Evolutionary conservation across 116 monocot genomes (phyloP).

Genomic region (Posidonia oceanica): DNA sequence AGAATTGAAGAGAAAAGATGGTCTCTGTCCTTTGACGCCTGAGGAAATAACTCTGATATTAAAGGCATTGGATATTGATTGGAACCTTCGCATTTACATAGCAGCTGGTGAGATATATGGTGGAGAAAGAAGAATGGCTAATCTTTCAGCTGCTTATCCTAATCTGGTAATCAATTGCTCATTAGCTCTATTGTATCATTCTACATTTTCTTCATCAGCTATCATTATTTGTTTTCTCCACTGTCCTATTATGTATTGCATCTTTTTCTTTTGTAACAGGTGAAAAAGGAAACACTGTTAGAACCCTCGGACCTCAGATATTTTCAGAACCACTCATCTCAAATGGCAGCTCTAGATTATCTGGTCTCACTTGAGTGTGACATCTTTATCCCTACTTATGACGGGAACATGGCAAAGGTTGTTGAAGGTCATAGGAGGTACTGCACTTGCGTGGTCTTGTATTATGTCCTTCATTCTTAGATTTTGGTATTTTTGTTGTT

Average conservation of each 20-base stretch:
- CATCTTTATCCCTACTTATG: constrained; percentile 86
- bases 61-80: constrained; percentile 54
- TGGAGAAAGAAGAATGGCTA: constrained; percentile 66
- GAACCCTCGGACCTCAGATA: constrained; percentile 55
- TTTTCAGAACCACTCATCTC: constrained; percentile 80
- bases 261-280: constrained; percentile 23
- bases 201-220: neutral
- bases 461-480: too few species aligned
- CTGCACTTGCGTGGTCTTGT: neutral
- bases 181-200: neutral
- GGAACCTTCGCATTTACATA: constrained; percentile 48
- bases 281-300: constrained; percentile 74
- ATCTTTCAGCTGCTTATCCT: constrained; percentile 52
- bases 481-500: too few species aligned
- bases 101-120: constrained; percentile 94
- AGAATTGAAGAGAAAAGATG: constrained; percentile 74
- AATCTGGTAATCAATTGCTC: constrained; percentile 45
- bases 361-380: constrained; percentile 80
- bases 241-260: neutral
- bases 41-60: constrained; percentile 67
- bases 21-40: constrained; percentile 80
- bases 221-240: neutral
- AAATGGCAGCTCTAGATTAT: constrained; percentile 92
- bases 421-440: constrained; percentile 92
- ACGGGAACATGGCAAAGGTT: constrained; percentile 94